Conservation (phyloP, 495 filamentous ascomycete genomes). For the Durotheca rogersii region DNA sequence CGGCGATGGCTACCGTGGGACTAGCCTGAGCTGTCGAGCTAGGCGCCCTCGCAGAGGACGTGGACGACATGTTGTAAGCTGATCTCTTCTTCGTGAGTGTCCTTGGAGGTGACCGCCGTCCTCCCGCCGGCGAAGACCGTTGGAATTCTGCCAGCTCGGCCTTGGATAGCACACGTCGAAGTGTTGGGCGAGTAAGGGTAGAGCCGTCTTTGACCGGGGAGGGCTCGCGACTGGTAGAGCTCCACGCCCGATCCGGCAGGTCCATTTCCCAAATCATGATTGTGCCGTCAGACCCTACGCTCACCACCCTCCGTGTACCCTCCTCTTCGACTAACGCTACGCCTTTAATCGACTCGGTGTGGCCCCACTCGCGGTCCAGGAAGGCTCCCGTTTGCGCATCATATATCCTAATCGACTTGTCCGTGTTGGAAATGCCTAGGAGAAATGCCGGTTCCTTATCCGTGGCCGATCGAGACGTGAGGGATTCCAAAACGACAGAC, state of each 20-base stretch:
- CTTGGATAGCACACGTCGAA: constrained; percentile 73
- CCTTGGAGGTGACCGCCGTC: constrained; percentile 65
- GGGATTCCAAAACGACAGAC: constrained; percentile 75
- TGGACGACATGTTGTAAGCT: constrained; percentile 37
- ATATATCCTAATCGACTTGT: constrained; percentile 92
- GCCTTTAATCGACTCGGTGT: constrained; percentile 87
- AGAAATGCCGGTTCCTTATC: constrained; percentile 55
- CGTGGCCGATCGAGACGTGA: constrained; percentile 58
- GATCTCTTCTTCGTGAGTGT: constrained; percentile 49
- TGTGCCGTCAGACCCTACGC: constrained; percentile 78
- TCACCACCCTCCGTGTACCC: constrained; percentile 61
- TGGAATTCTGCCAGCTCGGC: constrained; percentile 77
- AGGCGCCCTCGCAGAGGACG: constrained; percentile 39
- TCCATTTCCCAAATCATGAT: constrained; percentile 81
- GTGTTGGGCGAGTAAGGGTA: constrained; percentile 60
- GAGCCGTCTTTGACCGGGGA: constrained; percentile 54
- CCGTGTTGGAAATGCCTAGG: constrained; percentile 82
- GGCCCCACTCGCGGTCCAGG: constrained; percentile 86
- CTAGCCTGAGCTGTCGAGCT: constrained; percentile 33
- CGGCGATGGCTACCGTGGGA: constrained; percentile 32
- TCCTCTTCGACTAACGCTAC: constrained; percentile 67
- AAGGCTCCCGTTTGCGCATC: constrained; percentile 73
- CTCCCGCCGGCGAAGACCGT: constrained; percentile 56
- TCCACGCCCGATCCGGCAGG: constrained; percentile 38
- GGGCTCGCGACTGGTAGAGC: constrained; percentile 41